Evolutionary conservation across 2,329 filamentous ascomycete species (phyloP), one percentile per base, ranked within the genome.

Genomic region (Leptoxyphium fumago): DNA sequence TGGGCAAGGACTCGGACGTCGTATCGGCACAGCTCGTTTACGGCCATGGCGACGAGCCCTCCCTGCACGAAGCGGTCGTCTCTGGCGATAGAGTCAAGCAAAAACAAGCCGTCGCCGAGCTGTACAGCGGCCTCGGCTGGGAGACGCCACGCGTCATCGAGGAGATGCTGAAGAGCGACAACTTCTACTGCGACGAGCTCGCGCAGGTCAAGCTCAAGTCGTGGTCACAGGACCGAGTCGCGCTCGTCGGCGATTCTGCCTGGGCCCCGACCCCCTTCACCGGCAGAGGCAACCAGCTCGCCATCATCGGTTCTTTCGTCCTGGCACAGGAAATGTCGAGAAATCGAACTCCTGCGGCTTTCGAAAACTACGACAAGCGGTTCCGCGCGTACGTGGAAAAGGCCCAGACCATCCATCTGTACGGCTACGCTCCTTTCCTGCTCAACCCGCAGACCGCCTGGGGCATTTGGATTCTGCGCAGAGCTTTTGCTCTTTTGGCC

Each of bases 151-250:
- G 48, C 15, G 40, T 65, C 2, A 40, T 70, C 0, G 47, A 58
- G 7, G 65, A 52, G 1, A 65, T 72, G 64, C 52, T 60, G 26
- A 53, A 51, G 1, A 52, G 61, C 0, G 51, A 64, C 0, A 63
- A 71, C 44, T 71, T 69, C 49, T 72, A 71, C 51, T 64, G 62
- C 46, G 60, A 67, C 28, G 59, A 64, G 14, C 52, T 64, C n/a
- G 62, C 57, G 5, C 61, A 66, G 40, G 57, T 67, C 39, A 61
- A 59, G 39, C 56, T 67, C 48, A 48, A 57, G 2, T 42, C 49
- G 2, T 65, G 61, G 59, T 55, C 53, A 1, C 52, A 56, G 14
- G 60, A 61, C 7, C 55, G 60, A n/a, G 51, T 59, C 6, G 61
- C 45, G 6, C 48, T 67, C 3, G 45, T 66, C 2, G 64, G 64